A percentile compares a stretch with the other conserved stretches of the same genome.
Evolutionary conservation across 164 flowering plant genomes (phyloP).

Genomic region (Piper longum): DNA sequence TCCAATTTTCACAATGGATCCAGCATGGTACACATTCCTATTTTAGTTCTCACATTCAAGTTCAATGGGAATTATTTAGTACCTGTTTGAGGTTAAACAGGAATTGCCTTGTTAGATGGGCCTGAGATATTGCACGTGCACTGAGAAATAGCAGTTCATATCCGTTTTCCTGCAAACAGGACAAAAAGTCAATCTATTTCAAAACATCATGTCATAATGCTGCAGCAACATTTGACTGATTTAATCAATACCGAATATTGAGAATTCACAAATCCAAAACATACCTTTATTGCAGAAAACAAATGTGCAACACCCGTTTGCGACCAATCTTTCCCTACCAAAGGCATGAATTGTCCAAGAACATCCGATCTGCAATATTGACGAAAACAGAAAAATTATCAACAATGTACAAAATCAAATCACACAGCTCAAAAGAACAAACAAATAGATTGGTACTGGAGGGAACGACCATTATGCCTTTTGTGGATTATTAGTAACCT

Average conservation of each 20-base stretch:
- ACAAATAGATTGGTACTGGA: background rate
- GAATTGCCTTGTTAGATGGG: conserved; percentile 73
- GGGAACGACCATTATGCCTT: background rate
- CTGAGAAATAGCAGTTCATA: conserved; percentile 89
- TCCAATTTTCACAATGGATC: background rate
- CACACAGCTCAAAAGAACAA: conserved; percentile 1
- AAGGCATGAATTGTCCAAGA: conserved; percentile 98
- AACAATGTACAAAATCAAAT: background rate
- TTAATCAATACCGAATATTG: background rate
- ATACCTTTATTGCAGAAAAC: conserved; percentile 89
- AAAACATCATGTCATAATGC: background rate
- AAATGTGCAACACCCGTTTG: conserved; percentile 91
- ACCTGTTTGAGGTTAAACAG: conserved; percentile 90
- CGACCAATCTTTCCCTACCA: conserved; percentile 96
- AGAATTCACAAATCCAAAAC: conserved; percentile 3
- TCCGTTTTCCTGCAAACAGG: conserved; percentile 70
- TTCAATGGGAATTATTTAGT: background rate
- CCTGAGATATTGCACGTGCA: conserved; percentile 94
- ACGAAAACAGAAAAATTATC: conserved; percentile 3
- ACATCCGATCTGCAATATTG: conserved; percentile 80
- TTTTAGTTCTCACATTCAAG: background rate
- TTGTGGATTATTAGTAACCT: background rate
- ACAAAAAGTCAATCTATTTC: background rate
- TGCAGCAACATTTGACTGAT: background rate
- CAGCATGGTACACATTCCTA: background rate